A percentile compares a stretch with the other conserved stretches of the same genome.
Conservation (phyloP, 1,284 basidiomycete species). For the Trichosporon sp. region DNA sequence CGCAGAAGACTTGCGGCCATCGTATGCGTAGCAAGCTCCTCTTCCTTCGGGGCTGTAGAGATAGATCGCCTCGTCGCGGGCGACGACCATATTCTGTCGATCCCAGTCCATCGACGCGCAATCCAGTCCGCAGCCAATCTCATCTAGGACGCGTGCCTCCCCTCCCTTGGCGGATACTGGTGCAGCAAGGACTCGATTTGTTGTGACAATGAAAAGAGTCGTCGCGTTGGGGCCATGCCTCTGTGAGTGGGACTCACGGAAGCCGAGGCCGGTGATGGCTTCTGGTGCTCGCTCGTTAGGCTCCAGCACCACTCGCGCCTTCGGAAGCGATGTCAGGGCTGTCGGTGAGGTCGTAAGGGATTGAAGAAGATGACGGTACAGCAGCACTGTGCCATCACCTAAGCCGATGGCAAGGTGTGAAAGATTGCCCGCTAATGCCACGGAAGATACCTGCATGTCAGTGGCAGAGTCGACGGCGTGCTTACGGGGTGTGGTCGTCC, state of each 20-base stretch:
- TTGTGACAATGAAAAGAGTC: conserved; percentile 84
- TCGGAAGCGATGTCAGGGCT: conserved; percentile 71
- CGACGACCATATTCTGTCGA: conserved; percentile 75
- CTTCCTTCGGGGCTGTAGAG: conserved; percentile 80
- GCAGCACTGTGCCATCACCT: conserved; percentile 89
- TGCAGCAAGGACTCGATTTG: conserved; percentile 70
- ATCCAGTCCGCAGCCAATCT: conserved; percentile 78
- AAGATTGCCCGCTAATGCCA: conserved; percentile 78
- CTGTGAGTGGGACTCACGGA: conserved; percentile 62
- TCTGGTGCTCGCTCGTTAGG: conserved; percentile 65
- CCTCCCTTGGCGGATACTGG: conserved; percentile 71
- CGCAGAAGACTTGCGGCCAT: conserved; percentile 64
- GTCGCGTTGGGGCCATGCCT: conserved; percentile 39
- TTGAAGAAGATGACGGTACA: conserved; percentile 88
- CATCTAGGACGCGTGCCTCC: conserved; percentile 72
- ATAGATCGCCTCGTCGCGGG: conserved; percentile 89
- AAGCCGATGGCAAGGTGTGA: conserved; percentile 87
- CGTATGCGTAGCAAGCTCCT: conserved; percentile 84
- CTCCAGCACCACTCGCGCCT: conserved; percentile 77
- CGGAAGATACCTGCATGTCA: conserved; percentile 67
- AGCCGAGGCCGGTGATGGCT: conserved; percentile 88
- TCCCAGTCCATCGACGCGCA: conserved; percentile 80
- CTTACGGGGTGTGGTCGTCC: conserved; percentile 79
- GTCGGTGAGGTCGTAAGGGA: conserved; percentile 66
- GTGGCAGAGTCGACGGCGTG: not conserved